Evolutionary conservation across 2,329 filamentous ascomycete genomes (phyloP).

Genomic region (Pseudogymnoascus sp.): DNA sequence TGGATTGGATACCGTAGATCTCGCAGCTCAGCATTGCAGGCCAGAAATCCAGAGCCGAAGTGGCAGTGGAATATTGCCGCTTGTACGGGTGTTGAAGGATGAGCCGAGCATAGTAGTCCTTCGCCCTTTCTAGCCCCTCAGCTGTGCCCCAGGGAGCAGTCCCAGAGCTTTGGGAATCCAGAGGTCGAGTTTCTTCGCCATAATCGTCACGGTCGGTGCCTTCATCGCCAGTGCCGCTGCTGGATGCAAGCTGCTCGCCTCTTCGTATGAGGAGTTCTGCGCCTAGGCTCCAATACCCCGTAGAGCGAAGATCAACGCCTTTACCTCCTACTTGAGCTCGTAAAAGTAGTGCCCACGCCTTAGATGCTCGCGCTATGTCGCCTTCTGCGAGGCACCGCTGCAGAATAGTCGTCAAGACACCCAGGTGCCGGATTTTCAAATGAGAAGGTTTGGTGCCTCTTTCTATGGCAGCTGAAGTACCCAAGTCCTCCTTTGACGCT

Average conservation of each 20-base stretch:
- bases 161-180: neutral
- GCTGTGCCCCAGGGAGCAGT: constrained; percentile 32
- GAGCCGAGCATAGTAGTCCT: constrained; percentile 68
- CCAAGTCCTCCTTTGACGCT: neutral
- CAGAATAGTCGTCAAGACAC: constrained; percentile 60
- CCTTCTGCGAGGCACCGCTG: constrained; percentile 65
- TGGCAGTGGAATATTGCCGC: constrained; percentile 51
- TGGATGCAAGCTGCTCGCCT: constrained; percentile 18
- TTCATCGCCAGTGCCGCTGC: neutral
- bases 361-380: constrained; percentile 63
- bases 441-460: constrained; percentile 16
- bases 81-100: constrained; percentile 68
- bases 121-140: constrained; percentile 49
- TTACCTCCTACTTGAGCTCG: constrained; percentile 49
- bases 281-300: constrained; percentile 73
- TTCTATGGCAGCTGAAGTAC: constrained; percentile 11
- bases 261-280: constrained; percentile 71
- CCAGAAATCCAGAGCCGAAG: constrained; percentile 66
- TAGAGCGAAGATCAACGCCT: constrained; percentile 59
- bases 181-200: neutral
- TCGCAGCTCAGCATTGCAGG: constrained; percentile 74
- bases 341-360: constrained; percentile 69
- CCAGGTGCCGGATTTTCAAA: constrained; percentile 50
- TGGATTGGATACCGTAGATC: constrained; percentile 65
- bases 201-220: neutral